Conservation (phyloP, 2,329 filamentous ascomycete species). For the Leptodontidium sp. region DNA sequence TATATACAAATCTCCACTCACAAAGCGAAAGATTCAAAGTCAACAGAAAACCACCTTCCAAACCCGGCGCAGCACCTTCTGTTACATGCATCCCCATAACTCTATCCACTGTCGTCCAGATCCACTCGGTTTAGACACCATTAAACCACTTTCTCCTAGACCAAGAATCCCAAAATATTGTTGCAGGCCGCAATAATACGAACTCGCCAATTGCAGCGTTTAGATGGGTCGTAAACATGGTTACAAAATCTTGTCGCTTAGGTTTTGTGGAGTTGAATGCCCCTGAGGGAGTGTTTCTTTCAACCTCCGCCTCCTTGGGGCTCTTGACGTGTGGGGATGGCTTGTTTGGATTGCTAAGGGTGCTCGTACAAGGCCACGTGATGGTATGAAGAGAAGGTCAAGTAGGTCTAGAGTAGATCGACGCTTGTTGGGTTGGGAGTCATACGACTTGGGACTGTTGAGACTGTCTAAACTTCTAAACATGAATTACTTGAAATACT, state of each 20-base stretch:
- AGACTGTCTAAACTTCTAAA: no score
- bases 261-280: slow-evolving; percentile 4
- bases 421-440: no score
- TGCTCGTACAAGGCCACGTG: no score
- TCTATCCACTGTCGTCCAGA: not conserved
- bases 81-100: not conserved
- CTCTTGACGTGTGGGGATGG: no score
- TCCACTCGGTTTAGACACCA: no score
- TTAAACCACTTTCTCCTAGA: not conserved
- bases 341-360: no score
- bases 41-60: not conserved
- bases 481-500: no score
- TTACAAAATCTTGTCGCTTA: slow-evolving; percentile 7
- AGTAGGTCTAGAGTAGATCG: no score
- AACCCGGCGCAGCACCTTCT: not conserved
- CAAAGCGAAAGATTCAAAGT: not conserved
- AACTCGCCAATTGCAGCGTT: not conserved
- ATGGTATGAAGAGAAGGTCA: no score
- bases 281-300: no score
- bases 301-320: no score
- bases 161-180: not conserved
- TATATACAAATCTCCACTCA: not conserved
- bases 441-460: no score
- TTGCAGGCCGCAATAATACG: slow-evolving; percentile 6
- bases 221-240: not conserved